Evolutionary conservation across 2,329 filamentous ascomycete genomes (phyloP).

Genomic region (Chaetothyriales sp.): DNA sequence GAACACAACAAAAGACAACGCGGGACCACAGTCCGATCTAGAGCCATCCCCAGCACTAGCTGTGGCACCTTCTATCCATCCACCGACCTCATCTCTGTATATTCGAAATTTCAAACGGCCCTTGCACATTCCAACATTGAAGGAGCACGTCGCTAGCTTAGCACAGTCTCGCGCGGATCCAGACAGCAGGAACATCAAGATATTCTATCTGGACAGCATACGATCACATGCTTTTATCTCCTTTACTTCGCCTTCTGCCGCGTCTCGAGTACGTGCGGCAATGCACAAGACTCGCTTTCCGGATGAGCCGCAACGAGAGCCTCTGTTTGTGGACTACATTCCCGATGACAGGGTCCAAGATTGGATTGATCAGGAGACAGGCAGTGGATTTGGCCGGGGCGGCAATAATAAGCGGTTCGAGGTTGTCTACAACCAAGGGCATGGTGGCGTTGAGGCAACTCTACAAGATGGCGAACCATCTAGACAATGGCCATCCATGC

Average conservation of each 20-base stretch:
- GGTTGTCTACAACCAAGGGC: conserved; percentile 51
- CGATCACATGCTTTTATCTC: conserved; percentile 75
- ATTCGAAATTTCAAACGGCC: conserved; percentile 85
- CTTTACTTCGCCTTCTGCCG: conserved; percentile 56
- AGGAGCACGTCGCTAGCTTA: conserved; percentile 54
- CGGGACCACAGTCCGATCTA: conserved; percentile 1
- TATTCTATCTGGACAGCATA: conserved; percentile 71
- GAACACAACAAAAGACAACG: conserved; percentile 3
- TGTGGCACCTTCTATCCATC: conserved; percentile 50
- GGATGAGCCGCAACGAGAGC: conserved; percentile 68
- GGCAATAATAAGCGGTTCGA: conserved; percentile 49
- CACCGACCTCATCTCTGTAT: conserved; percentile 65
- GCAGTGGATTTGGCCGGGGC: conserved; percentile 23
- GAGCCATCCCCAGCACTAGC: conserved; percentile 25
- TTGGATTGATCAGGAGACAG: conserved; percentile 61
- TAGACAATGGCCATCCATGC: conserved; percentile 2
- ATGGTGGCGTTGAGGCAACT: conserved; percentile 43
- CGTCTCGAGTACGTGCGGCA: conserved; percentile 59
- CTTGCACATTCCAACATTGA: conserved; percentile 54
- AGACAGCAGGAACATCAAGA: conserved; percentile 44
- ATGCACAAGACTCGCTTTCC: conserved; percentile 77
- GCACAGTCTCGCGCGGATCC: conserved; percentile 41
- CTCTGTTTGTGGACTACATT: conserved; percentile 79
- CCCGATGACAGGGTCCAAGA: conserved; percentile 57
- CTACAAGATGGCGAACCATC: conserved; percentile 38